Evolutionary conservation across 2,329 filamentous ascomycete species (phyloP).

Genomic region (Colletotrichum ledebouriae): DNA sequence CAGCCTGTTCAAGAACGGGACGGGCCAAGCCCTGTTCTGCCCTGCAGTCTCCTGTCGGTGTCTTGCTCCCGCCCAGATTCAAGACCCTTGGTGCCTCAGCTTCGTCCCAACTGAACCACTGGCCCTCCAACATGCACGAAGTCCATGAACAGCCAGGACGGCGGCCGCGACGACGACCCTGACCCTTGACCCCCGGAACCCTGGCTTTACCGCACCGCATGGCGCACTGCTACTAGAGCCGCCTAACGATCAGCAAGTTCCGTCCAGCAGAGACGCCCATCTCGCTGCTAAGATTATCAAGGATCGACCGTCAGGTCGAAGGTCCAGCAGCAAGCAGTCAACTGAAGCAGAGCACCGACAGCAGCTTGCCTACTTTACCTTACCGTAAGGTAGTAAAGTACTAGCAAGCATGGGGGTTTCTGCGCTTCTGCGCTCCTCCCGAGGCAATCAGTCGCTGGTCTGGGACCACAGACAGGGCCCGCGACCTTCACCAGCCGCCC

Average conservation of each 20-base stretch:
- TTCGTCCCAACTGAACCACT: background rate
- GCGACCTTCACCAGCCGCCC: constrained; percentile 23
- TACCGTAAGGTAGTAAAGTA: background rate
- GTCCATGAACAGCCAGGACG: background rate
- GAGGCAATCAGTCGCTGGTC: constrained; percentile 31
- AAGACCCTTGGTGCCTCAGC: constrained; percentile 40
- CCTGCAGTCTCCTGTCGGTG: constrained; percentile 21
- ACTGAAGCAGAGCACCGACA: constrained; percentile 36
- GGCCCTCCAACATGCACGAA: background rate
- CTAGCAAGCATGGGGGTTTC: background rate
- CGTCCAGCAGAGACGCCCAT: constrained; percentile 24
- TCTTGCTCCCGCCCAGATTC: constrained; percentile 30
- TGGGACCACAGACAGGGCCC: constrained; percentile 37
- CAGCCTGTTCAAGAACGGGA: background rate
- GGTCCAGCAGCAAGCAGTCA: constrained; percentile 27
- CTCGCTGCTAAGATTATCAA: constrained; percentile 32
- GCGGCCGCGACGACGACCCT: constrained; percentile 26
- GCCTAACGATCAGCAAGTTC: constrained; percentile 27
- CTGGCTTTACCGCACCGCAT: constrained; percentile 25
- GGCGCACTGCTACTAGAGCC: constrained; percentile 33
- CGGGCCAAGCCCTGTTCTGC: constrained; percentile 7
- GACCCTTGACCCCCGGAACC: constrained; percentile 23
- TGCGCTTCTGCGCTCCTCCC: constrained; percentile 17
- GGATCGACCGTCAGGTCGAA: constrained; percentile 33
- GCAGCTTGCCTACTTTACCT: constrained; percentile 9